Evolutionary conservation across 371 early-diverging fungal genomes (phyloP).

Genomic region (Hamiltosporidium magnivora): DNA sequence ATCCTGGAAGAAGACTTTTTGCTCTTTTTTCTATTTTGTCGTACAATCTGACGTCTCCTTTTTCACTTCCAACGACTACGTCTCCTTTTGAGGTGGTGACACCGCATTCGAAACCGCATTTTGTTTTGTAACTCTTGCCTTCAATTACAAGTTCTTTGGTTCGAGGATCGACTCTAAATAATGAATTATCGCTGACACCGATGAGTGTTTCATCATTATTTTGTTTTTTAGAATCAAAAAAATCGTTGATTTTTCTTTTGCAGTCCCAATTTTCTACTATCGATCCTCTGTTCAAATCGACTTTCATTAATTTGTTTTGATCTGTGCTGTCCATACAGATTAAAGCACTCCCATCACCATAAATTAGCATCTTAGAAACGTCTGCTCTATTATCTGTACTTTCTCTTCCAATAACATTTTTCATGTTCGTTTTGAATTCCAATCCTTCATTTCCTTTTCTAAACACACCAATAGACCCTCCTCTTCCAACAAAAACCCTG

Average conservation of each 20-base stretch:
- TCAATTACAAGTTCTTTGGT: constrained; percentile 33
- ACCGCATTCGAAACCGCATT: constrained; percentile 51
- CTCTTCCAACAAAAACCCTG: constrained; percentile 52
- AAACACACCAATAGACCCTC: constrained; percentile 54
- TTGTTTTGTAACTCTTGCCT: constrained; percentile 51
- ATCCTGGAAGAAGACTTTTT: constrained; percentile 55
- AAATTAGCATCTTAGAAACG: constrained; percentile 43
- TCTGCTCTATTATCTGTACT: constrained; percentile 2
- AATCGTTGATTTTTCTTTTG: constrained; percentile 46
- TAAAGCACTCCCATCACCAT: constrained; percentile 31
- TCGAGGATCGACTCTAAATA: constrained; percentile 55
- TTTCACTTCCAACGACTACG: constrained; percentile 48
- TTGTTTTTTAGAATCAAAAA: constrained; percentile 34
- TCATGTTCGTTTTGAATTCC: constrained; percentile 45
- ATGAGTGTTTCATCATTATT: constrained; percentile 40
- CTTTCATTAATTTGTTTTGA: constrained; percentile 27
- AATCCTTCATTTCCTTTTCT: constrained; percentile 34
- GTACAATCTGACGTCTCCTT: constrained; percentile 57
- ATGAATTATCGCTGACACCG: constrained; percentile 43
- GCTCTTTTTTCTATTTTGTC: constrained; percentile 53
- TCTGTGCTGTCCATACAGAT: constrained; percentile 40
- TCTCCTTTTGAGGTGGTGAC: constrained; percentile 44
- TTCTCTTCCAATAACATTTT: constrained; percentile 16
- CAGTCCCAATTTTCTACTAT: constrained; percentile 53
- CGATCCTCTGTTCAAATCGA: constrained; percentile 54